Percentiles rank a stretch among this genome's conserved stretches.
These are phyloP conservation scores for Tubosaeta sp. DNA, from an alignment of 768 basidiomycete genomes.

Conservation along the genomic window DNA sequence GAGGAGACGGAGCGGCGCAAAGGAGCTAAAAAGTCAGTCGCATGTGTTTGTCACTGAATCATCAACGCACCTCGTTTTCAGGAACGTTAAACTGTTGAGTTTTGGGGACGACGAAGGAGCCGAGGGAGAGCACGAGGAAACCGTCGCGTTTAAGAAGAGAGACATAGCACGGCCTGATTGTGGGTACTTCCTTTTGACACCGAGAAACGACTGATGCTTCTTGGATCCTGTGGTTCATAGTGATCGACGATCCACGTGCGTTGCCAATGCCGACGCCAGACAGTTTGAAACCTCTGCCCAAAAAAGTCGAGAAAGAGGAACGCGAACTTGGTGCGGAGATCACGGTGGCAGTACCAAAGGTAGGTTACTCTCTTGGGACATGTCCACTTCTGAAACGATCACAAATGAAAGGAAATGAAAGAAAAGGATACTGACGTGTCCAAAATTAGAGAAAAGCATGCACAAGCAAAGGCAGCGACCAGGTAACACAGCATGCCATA, in stretches of 20 bases:
- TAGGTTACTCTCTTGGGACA: background rate
- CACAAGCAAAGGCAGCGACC: slow-evolving; percentile 59
- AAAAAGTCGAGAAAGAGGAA: slow-evolving; percentile 3
- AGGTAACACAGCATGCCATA: slow-evolving; percentile 38
- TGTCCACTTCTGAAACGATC: background rate
- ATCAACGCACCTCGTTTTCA: slow-evolving; percentile 27
- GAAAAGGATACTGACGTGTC: slow-evolving; percentile 47
- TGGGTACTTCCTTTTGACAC: slow-evolving; percentile 36
- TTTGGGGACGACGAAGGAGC: slow-evolving; percentile 74
- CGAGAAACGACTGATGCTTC: background rate
- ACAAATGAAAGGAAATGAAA: slow-evolving; percentile 16
- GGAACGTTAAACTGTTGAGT: slow-evolving; percentile 85
- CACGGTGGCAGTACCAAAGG: slow-evolving; percentile 12
- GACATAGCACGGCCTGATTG: slow-evolving; percentile 80
- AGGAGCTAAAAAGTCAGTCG: slow-evolving; percentile 81
- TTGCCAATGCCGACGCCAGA: slow-evolving; percentile 10
- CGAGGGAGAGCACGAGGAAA: slow-evolving; percentile 54
- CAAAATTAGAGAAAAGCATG: slow-evolving; percentile 73
- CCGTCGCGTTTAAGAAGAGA: slow-evolving; percentile 65
- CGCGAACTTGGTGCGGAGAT: background rate
- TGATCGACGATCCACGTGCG: slow-evolving; percentile 16
- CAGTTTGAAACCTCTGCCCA: slow-evolving; percentile 1
- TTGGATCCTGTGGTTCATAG: slow-evolving; percentile 12
- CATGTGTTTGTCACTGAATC: background rate
- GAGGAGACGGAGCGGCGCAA: slow-evolving; percentile 69